Base-by-base conservation (phyloP, 345 rosid species). In the Populus simonii region DNA sequence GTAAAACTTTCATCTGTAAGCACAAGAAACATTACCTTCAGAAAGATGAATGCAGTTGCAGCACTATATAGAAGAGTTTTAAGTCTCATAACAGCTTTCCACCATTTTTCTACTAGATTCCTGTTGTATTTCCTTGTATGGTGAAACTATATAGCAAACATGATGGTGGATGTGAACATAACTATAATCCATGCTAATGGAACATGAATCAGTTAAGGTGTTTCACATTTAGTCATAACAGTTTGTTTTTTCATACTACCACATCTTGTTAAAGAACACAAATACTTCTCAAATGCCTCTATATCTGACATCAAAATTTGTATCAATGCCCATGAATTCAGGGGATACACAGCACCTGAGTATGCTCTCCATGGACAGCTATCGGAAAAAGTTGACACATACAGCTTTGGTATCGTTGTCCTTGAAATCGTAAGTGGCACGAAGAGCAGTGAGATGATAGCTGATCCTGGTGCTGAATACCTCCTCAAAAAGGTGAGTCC, bases 331-430 rank as follows among this genome's bases (percentile, higher is more conserved):
- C 7, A 7, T n/a, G 61, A 63, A 41, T 31, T 20, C 81, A 84
- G 91, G 82, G 89, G 91, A 70, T 88, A 84, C 65, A 84, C 84
- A 29, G 80, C 87, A 36, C 89, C 86, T 4, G 89, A 81, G 71
- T 86, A 86, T 53, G 85, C 85, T 55, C 55, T 86, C 29, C 78
- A 86, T 25, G 89, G 87, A 43, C 81, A 86, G 35, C 47, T 86
- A 63, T 80, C 87, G 10, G 89, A 82, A 33, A 86, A 84, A 68
- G 82, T 78, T 8, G 87, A 86, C 74, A 38, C 83, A 0, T 84
- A 86, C 65, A 84, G 86, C 79, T 86, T 69, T 41, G 89, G 89
- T 20, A 70, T 86, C 31, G 85, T 86, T 69, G 84, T 82, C 17
- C 84, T 86, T 6, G 89, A 86, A 74, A 82, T 81, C 29, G 36